Conservation (phyloP, 139 green algal species). For the Chlamydomonas asymmetrica region DNA sequence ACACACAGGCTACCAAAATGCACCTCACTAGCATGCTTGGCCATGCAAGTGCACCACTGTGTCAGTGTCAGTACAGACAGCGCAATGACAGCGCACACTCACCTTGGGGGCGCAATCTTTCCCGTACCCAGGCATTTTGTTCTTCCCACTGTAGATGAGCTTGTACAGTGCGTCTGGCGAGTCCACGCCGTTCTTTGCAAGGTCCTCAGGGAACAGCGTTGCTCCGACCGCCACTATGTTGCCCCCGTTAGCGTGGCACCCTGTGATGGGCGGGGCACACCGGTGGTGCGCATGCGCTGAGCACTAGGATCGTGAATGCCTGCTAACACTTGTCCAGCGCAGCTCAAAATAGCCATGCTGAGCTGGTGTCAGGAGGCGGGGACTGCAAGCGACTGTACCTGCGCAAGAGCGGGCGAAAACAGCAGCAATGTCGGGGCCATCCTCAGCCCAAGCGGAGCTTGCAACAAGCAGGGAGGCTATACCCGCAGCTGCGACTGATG, state of each 20-base stretch:
- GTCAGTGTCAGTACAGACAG: not conserved
- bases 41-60: not conserved
- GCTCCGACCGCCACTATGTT: slow-evolving; percentile 72
- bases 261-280: too few relatives aligned
- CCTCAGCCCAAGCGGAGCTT: too few relatives aligned
- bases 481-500: too few relatives aligned
- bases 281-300: too few relatives aligned
- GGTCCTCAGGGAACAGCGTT: slow-evolving; percentile 51
- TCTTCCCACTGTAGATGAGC: slow-evolving; percentile 77
- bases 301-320: too few relatives aligned
- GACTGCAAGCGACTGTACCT: too few relatives aligned
- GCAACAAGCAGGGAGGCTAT: too few relatives aligned
- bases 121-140: slow-evolving; percentile 84
- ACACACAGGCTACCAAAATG: not conserved
- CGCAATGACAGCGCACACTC: not conserved
- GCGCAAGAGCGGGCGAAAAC: too few relatives aligned
- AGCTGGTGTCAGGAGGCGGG: too few relatives aligned
- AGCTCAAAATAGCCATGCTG: too few relatives aligned
- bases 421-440: too few relatives aligned
- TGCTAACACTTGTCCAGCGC: too few relatives aligned
- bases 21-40: not conserved
- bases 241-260: slow-evolving; percentile 74
- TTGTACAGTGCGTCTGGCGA: slow-evolving; percentile 56
- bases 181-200: not conserved
- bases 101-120: slow-evolving; percentile 73